Conservation (phyloP, 208 protist genomes). For the Leishmania arabica region DNA sequence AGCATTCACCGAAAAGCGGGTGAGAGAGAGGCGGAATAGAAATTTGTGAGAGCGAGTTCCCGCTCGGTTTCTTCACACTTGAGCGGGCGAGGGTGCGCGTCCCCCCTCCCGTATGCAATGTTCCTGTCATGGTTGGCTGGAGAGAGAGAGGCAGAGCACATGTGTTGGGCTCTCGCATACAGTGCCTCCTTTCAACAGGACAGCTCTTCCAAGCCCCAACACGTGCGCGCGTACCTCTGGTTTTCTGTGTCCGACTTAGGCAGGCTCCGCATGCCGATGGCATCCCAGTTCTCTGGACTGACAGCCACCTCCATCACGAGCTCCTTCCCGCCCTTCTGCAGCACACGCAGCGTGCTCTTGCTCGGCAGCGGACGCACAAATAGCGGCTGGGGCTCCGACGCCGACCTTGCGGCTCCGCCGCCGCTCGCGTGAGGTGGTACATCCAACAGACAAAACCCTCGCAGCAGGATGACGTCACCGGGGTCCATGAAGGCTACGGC, state of each 20-base stretch:
- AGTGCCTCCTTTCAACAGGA: neutral
- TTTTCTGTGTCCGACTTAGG: conserved; percentile 23
- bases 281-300: conserved; percentile 43
- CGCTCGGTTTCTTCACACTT: neutral
- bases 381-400: conserved; percentile 4
- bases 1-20: neutral
- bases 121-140: neutral
- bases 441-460: conserved; percentile 24
- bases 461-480: conserved; percentile 62
- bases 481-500: conserved; percentile 65
- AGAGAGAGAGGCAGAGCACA: neutral
- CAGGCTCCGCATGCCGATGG: conserved; percentile 48
- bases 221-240: conserved; percentile 17
- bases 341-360: conserved; percentile 38
- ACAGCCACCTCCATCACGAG: conserved; percentile 72
- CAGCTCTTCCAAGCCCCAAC: conserved; percentile 1
- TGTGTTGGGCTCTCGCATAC: neutral
- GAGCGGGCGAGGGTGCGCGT: neutral
- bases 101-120: neutral
- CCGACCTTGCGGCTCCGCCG: neutral
- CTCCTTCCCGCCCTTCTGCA: conserved; percentile 46
- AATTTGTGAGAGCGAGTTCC: neutral
- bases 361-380: conserved; percentile 47
- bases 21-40: neutral
- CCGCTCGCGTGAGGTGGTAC: neutral